phyloP scores from a whole-genome alignment of 192 early-diverging fungal species.

The Diversispora epigaea region DNA sequence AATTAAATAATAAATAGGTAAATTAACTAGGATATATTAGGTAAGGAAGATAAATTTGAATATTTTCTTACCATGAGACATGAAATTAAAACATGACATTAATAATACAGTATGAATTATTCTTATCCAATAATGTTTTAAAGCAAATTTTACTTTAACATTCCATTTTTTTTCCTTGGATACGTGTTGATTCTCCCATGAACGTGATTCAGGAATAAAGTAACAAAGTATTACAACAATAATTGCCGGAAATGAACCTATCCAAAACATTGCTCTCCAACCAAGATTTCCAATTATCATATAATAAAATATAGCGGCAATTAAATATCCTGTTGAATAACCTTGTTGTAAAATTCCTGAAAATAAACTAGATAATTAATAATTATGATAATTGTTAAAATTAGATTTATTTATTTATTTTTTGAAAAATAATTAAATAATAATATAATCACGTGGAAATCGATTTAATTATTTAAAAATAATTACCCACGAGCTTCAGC shows the following conservation, averaged over 20 bases:
- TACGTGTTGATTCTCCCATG: slow-evolving; percentile 46
- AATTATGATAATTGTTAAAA: not conserved
- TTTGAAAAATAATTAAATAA: not conserved
- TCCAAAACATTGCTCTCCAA: slow-evolving; percentile 75
- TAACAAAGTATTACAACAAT: slow-evolving; percentile 59
- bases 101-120: slow-evolving; percentile 55
- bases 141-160: slow-evolving; percentile 23
- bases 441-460: not conserved
- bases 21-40: not conserved
- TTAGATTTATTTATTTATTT: not conserved
- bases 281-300: slow-evolving; percentile 50
- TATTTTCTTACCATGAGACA: slow-evolving; percentile 53
- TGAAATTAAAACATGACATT: slow-evolving; percentile 71
- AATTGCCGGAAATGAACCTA: slow-evolving; percentile 57
- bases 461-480: not conserved
- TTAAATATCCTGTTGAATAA: slow-evolving; percentile 66
- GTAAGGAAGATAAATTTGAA: not conserved
- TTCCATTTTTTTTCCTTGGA: slow-evolving; percentile 32
- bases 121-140: slow-evolving; percentile 56
- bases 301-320: slow-evolving; percentile 64
- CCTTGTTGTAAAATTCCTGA: slow-evolving; percentile 76
- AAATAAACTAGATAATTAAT: slow-evolving; percentile 45
- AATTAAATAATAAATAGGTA: too few relatives aligned
- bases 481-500: slow-evolving; percentile 57
- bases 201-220: slow-evolving; percentile 64